Percentiles rank a stretch among this genome's conserved stretches.
These are phyloP conservation scores for Heliophila coronopifolia DNA, from an alignment of 441 rosid species.

Conservation along the genomic window DNA sequence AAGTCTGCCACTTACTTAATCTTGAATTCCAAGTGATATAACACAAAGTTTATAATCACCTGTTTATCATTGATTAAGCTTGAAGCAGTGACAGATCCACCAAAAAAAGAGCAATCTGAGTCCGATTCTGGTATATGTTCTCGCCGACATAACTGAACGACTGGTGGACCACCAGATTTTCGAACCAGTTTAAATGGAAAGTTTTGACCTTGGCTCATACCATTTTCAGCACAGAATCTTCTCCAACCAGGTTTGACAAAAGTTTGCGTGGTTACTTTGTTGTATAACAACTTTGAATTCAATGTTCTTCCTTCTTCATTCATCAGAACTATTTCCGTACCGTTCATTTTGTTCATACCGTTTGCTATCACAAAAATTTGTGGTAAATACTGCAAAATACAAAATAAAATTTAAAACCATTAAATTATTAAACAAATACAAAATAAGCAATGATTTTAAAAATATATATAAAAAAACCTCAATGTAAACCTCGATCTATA, in stretches of 20 bases:
- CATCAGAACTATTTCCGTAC: neutral
- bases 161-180: neutral
- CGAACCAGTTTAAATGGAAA: conserved; percentile 2
- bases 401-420: neutral
- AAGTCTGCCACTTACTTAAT: no score
- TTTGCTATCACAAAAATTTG: neutral
- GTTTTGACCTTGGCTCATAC: neutral
- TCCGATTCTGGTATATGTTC: conserved; percentile 1
- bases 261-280: neutral
- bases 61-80: neutral
- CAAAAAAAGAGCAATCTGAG: neutral
- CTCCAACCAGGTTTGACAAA: conserved; percentile 13
- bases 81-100: neutral
- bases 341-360: conserved; percentile 13
- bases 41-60: conserved; percentile 11
- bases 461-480: no score
- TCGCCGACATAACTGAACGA: conserved; percentile 7
- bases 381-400: conserved; percentile 20
- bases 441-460: no score
- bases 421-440: no score
- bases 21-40: neutral
- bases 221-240: conserved; percentile 20
- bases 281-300: neutral
- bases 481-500: no score
- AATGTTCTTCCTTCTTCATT: conserved; percentile 13